phyloP scores from a whole-genome alignment of 176 grass and related monocot genomes.

The Oryza officinalis region DNA sequence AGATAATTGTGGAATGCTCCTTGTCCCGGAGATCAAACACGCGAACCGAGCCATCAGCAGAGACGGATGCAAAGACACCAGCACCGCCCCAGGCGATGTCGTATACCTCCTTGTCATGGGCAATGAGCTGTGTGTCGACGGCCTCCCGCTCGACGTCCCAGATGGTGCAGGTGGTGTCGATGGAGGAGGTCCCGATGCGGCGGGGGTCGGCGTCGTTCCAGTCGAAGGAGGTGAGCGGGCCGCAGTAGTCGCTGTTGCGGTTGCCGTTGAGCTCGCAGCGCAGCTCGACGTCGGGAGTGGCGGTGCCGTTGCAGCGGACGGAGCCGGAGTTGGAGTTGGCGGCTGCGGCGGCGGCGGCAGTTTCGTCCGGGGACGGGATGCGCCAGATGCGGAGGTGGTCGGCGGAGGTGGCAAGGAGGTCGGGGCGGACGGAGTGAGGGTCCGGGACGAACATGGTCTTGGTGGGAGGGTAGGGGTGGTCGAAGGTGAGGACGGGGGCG shows the following conservation, averaged over 20 bases:
- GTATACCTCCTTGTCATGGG: constrained; percentile 98
- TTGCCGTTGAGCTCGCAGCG: constrained; percentile 83
- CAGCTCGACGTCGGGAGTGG: constrained; percentile 51
- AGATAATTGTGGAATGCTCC: constrained; percentile 98
- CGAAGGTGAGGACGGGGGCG: constrained; percentile 86
- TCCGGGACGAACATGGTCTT: constrained; percentile 97
- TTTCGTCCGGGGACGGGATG: constrained; percentile 52
- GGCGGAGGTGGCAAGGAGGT: constrained; percentile 97
- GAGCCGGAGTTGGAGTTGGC: constrained; percentile 30
- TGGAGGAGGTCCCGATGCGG: constrained; percentile 84
- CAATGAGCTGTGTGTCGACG: constrained; percentile 97
- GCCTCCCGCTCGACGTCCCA: constrained; percentile 96
- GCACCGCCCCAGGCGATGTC: constrained; percentile 98
- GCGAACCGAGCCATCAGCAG: constrained; percentile 85
- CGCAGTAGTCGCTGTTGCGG: constrained; percentile 95
- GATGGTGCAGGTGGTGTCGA: constrained; percentile 96
- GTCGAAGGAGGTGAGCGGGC: constrained; percentile 93
- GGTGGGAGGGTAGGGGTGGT: constrained; percentile 92
- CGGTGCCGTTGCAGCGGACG: constrained; percentile 42
- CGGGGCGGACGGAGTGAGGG: constrained; percentile 78
- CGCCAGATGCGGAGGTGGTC: constrained; percentile 99
- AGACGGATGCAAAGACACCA: constrained; percentile 91
- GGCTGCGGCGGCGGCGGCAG: neutral
- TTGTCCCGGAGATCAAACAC: constrained; percentile 99
- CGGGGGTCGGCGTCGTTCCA: constrained; percentile 98